A percentile compares a stretch with the other conserved stretches of the same genome.
These are phyloP conservation scores for Coniella lustricola DNA, from an alignment of 2,329 filamentous ascomycete species.

Conservation along the genomic window DNA sequence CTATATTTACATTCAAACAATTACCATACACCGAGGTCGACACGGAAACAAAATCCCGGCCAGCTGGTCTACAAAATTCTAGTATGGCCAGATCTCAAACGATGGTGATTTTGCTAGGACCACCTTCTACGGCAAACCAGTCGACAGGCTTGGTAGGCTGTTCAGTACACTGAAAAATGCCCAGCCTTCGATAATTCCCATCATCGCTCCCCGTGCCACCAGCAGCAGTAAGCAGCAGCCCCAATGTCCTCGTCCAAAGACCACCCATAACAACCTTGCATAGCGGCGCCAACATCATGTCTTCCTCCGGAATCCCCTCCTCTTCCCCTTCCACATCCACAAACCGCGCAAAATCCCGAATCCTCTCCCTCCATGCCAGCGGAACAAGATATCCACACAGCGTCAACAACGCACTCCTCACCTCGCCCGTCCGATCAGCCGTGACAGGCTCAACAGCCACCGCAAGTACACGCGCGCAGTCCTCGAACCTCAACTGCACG, in stretches of 20 bases:
- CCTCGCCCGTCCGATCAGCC: background rate
- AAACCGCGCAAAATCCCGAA: background rate
- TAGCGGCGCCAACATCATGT: background rate
- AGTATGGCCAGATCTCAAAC: background rate
- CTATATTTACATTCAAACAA: slow-evolving; percentile 1
- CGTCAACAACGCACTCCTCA: background rate
- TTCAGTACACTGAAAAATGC: background rate
- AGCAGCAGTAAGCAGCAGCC: background rate
- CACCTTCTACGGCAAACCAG: background rate
- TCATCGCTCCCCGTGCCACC: background rate
- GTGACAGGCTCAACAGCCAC: background rate
- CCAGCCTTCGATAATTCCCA: background rate
- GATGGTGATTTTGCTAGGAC: background rate
- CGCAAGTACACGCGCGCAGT: background rate
- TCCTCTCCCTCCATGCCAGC: background rate
- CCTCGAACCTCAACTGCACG: background rate
- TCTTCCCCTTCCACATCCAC: background rate
- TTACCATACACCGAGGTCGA: too few relatives aligned
- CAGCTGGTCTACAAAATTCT: too few relatives aligned
- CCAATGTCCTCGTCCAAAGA: background rate
- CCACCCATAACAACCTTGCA: background rate
- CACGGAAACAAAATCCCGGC: too few relatives aligned
- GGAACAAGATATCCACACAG: background rate
- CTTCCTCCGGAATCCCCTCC: background rate
- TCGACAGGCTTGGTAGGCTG: background rate